A percentile compares a stretch with the other conserved stretches of the same genome.
Evolutionary conservation across 257 asterid genomes (phyloP).

Genomic region (Nicotiana tomentosiformis): DNA sequence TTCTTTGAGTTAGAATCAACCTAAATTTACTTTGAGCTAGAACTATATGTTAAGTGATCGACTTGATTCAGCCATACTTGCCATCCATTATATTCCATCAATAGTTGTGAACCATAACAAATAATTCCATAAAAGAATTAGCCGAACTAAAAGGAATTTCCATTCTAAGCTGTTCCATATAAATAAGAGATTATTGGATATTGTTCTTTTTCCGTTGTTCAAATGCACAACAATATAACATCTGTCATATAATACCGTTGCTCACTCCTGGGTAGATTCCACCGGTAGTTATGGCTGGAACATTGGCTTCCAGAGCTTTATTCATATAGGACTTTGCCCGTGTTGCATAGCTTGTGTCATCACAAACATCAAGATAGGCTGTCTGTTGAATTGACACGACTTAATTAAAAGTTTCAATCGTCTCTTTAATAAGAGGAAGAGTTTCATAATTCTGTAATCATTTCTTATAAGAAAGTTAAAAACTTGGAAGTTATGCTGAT

Average conservation of each 20-base stretch:
- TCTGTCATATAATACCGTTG: slow-evolving; percentile 61
- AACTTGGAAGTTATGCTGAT: slow-evolving; percentile 21
- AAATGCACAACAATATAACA: slow-evolving; percentile 23
- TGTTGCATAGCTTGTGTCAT: slow-evolving; percentile 68
- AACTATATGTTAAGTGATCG: neutral
- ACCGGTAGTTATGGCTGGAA: slow-evolving; percentile 89
- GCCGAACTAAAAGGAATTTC: neutral
- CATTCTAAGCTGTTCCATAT: neutral
- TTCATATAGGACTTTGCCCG: slow-evolving; percentile 81
- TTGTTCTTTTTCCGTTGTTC: neutral
- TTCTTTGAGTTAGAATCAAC: no score
- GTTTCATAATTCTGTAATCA: slow-evolving; percentile 7
- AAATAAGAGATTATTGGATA: neutral
- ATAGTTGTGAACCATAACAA: neutral
- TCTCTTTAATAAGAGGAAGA: neutral
- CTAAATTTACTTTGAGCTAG: neutral
- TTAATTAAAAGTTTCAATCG: neutral
- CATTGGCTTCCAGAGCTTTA: slow-evolving; percentile 56
- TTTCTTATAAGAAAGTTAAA: neutral
- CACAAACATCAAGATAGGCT: slow-evolving; percentile 92
- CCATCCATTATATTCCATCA: no score
- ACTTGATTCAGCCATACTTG: no score
- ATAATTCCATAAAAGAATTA: neutral
- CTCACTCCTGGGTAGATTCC: slow-evolving; percentile 99
- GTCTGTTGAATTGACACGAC: slow-evolving; percentile 41